A percentile compares a stretch with the other conserved stretches of the same genome.
Evolutionary conservation across 768 basidiomycete genomes (phyloP).

Genomic region (Russula sp.): DNA sequence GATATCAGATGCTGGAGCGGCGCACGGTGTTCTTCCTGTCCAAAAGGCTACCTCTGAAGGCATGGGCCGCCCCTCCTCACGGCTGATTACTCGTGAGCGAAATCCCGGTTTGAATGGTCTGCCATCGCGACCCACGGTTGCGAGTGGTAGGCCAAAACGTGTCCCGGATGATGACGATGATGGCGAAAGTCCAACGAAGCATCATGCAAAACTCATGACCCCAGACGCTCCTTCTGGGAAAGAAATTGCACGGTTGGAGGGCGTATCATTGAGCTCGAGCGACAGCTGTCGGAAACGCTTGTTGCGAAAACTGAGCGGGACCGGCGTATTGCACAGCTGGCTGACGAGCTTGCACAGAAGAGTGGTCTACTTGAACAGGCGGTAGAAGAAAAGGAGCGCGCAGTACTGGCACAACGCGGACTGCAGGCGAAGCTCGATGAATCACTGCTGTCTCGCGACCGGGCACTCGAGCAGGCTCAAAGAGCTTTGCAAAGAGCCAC

Average conservation of each 20-base stretch:
- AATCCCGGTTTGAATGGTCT: constrained; percentile 40
- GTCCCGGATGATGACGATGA: constrained; percentile 52
- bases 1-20: constrained; percentile 36
- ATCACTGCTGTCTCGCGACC: constrained; percentile 4
- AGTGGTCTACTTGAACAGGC: constrained; percentile 73
- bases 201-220: constrained; percentile 62
- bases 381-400: too few species aligned
- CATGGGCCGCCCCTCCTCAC: constrained; percentile 27
- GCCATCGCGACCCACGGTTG: constrained; percentile 37
- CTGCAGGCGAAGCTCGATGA: too few species aligned
- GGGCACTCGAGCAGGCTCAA: too few species aligned
- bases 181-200: constrained; percentile 54
- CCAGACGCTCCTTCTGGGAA: constrained; percentile 63
- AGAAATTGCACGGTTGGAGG: constrained; percentile 75
- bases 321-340: constrained; percentile 66
- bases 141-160: constrained; percentile 30
- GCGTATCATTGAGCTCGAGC: constrained; percentile 35
- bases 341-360: constrained; percentile 64
- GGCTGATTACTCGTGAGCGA: not conserved
- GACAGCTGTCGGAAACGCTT: constrained; percentile 56
- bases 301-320: constrained; percentile 45
- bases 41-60: constrained; percentile 32
- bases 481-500: constrained; percentile 40
- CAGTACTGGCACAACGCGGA: too few species aligned
- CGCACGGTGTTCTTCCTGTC: constrained; percentile 57